Base-by-base conservation (phyloP, 2,329 filamentous ascomycete species). In the Fusarium heterosporum region DNA sequence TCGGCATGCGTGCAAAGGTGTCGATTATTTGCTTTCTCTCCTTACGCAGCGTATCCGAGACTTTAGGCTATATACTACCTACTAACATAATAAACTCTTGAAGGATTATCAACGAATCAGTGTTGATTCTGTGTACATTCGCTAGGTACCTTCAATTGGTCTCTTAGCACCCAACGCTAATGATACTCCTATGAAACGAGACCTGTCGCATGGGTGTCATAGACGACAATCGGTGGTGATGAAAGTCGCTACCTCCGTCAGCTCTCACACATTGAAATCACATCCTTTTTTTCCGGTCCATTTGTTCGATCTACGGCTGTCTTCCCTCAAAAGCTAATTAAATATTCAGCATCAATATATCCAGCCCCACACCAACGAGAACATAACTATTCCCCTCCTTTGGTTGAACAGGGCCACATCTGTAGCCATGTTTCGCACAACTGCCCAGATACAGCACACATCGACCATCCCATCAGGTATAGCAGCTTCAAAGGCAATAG, bases 401-500 rank as follows among this genome's bases (percentile, higher is more conserved):
- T 22, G 22, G 4, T 22, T 22, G 22, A 22, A 22, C 25, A 40
- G 26, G 34, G 40, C 22, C 28, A 53, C 41, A 16, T 50, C n/a
- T 32, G 28, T 29, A 22, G 17, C 32, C 40, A 76, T 85, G 77
- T 78, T 87, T 70, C 82, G 75, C 63, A 79, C 79, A 36, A 80
- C 79, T 8, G 77, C 78, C 29, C 77, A 75, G 30, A 55, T 86
- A 17, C 69, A 73, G 50, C 82, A 86, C 74, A 70, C 72, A 36
- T 80, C 82, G 29, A 68, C 77, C 51, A 74, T 86, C 55, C 83
- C 84, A 0, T 61, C 72, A 3, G 78, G 74, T 29, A 73, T 74
- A 36, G 71, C 79, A 34, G 71, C 64, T 14, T 68, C 77, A 22
- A 75, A 77, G 42, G 80, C 75, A n/a, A 69, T 86, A 30, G 73